Evolutionary conservation across 2,329 filamentous ascomycete species (phyloP), one percentile per base, ranked within the genome.

Genomic region (Phaeosphaeria sp.): DNA sequence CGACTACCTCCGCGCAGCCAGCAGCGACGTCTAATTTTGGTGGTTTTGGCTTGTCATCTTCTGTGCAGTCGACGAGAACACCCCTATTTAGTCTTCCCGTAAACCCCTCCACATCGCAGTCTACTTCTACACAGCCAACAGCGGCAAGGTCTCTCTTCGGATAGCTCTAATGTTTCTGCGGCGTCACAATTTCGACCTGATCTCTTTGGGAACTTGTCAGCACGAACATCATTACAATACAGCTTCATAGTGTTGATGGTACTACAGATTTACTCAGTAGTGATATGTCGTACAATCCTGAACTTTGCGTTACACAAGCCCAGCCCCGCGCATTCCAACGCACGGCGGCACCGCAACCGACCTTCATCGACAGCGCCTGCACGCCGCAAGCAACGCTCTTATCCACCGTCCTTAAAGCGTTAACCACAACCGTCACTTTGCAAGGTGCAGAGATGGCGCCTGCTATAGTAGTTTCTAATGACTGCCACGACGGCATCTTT

Each of bases 331-430:
- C 56, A 59, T 63, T 63, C 59, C 39, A 10, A 22, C 13, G 47
- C 54, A 43, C 41, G 42, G 6, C 36, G 52, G 18, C 36, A 36
- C 55, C 52, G 59, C 57, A 65, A 60, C 42, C 59, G 53, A 57
- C 50, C 43, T 62, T 58, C 47, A 17, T 46, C 20, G 21, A 46
- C 1, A 23, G 21, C 22, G 6, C 44, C 44, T 23, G 21, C 21
- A n/a, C 21, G 44, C 44, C 21, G 44, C 44, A 46, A 46, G 22
- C 44, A 25, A 46, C 44, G 6, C 22, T 25, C 22, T 17, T 23
- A n/a, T 22, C 22, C 44, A 27, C 20, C 22, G n/a, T 27, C 3
- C 44, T n/a, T 3, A 36, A 36, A 36, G 30, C 30, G 13, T 36
- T 7, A 7, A 36, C 30, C 13, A 11, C 30, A 36, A 36, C 7